Conservation (phyloP, 2,329 filamentous ascomycete genomes). For the Botrytis galanthina region DNA sequence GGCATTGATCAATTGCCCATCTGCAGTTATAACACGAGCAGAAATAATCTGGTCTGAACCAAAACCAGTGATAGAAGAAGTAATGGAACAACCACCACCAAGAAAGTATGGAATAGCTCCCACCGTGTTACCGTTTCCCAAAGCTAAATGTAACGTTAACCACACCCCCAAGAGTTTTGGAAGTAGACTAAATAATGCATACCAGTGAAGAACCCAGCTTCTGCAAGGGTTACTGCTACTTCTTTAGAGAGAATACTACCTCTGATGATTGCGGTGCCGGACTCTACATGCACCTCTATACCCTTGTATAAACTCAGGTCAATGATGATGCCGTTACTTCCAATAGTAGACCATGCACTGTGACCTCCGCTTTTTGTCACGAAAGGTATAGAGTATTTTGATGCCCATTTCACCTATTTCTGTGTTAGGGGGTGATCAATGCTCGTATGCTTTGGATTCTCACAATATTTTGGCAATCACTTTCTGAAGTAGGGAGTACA, state of each 20-base stretch:
- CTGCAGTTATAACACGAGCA: constrained; percentile 35
- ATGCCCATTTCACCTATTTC: constrained; percentile 20
- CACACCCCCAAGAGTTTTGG: too few species aligned
- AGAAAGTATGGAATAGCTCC: constrained; percentile 34
- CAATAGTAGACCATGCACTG: constrained; percentile 35
- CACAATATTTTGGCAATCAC: constrained; percentile 23
- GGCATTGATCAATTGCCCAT: constrained; percentile 30
- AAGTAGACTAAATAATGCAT: background rate
- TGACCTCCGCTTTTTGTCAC: constrained; percentile 33
- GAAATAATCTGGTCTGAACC: constrained; percentile 34
- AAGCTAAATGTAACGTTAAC: constrained; percentile 6
- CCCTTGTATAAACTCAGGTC: constrained; percentile 29
- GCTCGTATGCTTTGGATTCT: background rate
- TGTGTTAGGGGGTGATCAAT: background rate
- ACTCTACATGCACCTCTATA: constrained; percentile 27
- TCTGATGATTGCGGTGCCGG: constrained; percentile 23
- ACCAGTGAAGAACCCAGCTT: constrained; percentile 12
- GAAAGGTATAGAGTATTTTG: constrained; percentile 26
- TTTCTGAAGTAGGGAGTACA: constrained; percentile 23
- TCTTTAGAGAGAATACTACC: background rate
- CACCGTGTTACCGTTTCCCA: constrained; percentile 38
- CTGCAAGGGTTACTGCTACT: background rate
- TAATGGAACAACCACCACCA: constrained; percentile 20
- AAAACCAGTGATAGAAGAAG: constrained; percentile 26
- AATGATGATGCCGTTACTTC: constrained; percentile 32